Conservation (phyloP, 192 early-diverging fungal species). For the Backusella tarrabulga region DNA sequence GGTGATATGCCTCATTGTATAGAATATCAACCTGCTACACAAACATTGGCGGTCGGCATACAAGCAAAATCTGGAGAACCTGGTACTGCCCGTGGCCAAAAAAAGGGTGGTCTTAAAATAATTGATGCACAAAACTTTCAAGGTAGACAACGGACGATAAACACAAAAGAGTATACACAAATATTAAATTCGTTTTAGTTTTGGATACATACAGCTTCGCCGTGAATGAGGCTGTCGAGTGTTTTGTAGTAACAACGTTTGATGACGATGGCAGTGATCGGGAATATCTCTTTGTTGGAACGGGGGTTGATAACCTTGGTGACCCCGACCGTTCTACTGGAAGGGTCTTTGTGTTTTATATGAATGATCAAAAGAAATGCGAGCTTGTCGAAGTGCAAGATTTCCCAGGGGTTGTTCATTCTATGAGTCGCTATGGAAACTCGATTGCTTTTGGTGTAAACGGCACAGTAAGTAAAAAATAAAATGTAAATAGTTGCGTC, state of each 20-base stretch:
- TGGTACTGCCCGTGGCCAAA: constrained; percentile 36
- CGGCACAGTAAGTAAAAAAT: constrained; percentile 43
- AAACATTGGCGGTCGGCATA: constrained; percentile 68
- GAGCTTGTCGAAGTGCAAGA: constrained; percentile 45
- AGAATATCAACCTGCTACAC: constrained; percentile 49
- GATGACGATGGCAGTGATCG: constrained; percentile 31
- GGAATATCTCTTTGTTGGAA: constrained; percentile 74
- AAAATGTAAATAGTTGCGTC: not conserved
- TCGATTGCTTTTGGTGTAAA: constrained; percentile 70
- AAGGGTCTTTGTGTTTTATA: constrained; percentile 67
- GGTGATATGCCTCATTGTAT: constrained; percentile 71
- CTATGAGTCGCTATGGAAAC: constrained; percentile 55
- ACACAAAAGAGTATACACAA: not conserved
- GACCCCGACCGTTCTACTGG: constrained; percentile 61
- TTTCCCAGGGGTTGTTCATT: constrained; percentile 68
- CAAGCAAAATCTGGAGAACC: constrained; percentile 33
- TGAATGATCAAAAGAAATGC: constrained; percentile 46
- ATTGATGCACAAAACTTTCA: constrained; percentile 76
- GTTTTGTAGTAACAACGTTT: constrained; percentile 44
- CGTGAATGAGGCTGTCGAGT: constrained; percentile 40
- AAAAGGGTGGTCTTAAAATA: constrained; percentile 54
- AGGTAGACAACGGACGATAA: constrained; percentile 41
- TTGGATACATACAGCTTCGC: constrained; percentile 44
- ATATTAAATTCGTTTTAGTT: constrained; percentile 27
- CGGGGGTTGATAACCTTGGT: constrained; percentile 58